Conservation (phyloP, 1,284 basidiomycete species). For the Trichosporon asahii region DNA sequence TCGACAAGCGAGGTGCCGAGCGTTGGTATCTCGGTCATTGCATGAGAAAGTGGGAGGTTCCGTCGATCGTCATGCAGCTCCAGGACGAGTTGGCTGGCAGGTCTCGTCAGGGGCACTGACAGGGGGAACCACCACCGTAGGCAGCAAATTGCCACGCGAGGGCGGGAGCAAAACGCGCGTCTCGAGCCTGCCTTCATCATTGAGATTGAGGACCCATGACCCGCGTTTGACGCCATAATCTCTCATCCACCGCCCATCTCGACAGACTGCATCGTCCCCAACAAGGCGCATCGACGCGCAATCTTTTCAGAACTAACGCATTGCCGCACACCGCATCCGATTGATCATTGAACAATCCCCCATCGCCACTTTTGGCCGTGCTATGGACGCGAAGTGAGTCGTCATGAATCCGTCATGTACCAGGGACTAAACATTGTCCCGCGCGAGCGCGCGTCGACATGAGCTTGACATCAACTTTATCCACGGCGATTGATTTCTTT, state of each 20-base stretch:
- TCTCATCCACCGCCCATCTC: constrained; percentile 5
- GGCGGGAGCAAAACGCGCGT: constrained; percentile 4
- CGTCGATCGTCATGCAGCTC: neutral
- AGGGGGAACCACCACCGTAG: neutral
- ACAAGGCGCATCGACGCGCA: constrained; percentile 4
- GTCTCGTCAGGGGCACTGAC: neutral
- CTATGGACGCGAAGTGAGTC: constrained; percentile 8
- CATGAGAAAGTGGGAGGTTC: neutral
- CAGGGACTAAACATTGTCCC: neutral
- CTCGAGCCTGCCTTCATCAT: constrained; percentile 11
- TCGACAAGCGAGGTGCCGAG: neutral
- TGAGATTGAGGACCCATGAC: constrained; percentile 1
- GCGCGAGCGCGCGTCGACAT: neutral
- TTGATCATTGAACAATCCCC: neutral
- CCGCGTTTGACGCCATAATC: constrained; percentile 10
- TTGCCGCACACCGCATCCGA: neutral
- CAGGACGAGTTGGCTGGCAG: neutral
- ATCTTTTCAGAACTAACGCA: neutral
- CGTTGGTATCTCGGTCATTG: neutral
- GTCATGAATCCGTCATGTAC: neutral
- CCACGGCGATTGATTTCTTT: neutral
- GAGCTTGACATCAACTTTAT: neutral
- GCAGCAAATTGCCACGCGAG: neutral
- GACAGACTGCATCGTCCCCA: neutral
- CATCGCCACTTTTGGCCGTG: neutral